phyloP scores from a whole-genome alignment of 176 grass and related monocot genomes.

The Oryza rufipogon region DNA sequence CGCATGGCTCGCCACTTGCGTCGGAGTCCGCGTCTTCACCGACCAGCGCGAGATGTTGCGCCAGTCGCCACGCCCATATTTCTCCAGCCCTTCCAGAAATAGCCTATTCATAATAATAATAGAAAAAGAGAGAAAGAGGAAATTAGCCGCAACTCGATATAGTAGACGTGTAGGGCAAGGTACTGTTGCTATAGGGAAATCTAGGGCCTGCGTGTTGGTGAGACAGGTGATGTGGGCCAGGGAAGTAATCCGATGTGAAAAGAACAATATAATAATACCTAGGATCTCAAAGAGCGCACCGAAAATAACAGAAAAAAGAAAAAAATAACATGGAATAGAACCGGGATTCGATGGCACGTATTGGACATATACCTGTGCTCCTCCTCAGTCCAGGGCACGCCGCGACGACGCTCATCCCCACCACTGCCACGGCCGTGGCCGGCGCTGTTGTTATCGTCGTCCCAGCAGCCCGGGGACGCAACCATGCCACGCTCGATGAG shows the following conservation, averaged over 20 bases:
- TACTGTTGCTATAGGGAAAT: not conserved
- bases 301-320: constrained; percentile 1
- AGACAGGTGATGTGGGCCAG: not conserved
- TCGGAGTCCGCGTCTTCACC: constrained; percentile 88
- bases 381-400: constrained; percentile 88
- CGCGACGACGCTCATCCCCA: constrained; percentile 63
- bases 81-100: constrained; percentile 74
- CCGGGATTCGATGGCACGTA: not conserved
- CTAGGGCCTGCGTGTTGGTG: not conserved
- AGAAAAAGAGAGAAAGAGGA: not conserved
- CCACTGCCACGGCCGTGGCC: not conserved
- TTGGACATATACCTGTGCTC: constrained; percentile 63
- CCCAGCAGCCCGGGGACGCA: constrained; percentile 47
- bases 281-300: constrained; percentile 10
- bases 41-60: constrained; percentile 89
- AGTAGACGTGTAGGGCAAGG: not conserved
- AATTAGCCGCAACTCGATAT: not conserved
- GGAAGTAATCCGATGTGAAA: constrained; percentile 6
- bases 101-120: constrained; percentile 18
- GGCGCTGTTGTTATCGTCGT: not conserved
- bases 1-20: constrained; percentile 93
- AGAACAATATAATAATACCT: constrained; percentile 17
- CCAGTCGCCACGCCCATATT: constrained; percentile 92
- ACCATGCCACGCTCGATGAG: constrained; percentile 84
- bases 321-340: not conserved